Conservation (phyloP, 495 filamentous ascomycete species). For the Aspergillus homomorphus region DNA sequence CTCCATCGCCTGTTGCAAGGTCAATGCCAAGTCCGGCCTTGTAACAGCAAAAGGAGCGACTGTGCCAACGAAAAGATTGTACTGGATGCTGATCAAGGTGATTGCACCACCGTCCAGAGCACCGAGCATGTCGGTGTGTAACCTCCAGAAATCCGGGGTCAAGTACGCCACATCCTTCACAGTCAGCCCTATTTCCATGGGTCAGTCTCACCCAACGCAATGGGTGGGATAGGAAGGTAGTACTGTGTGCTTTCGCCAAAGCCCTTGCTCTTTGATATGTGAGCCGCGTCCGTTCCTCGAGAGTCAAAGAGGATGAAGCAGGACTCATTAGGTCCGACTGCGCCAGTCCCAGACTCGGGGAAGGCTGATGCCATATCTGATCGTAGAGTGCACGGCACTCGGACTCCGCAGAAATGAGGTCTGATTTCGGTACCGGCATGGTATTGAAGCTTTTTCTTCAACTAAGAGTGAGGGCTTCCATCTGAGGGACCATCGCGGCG, state of each 20-base stretch:
- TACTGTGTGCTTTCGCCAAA: conserved; percentile 19
- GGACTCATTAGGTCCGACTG: conserved; percentile 18
- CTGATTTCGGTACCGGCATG: too few species aligned
- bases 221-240: background rate
- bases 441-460: too few species aligned
- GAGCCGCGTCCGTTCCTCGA: conserved; percentile 15
- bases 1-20: conserved; percentile 26
- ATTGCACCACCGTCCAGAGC: conserved; percentile 17
- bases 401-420: too few species aligned
- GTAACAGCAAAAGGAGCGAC: conserved; percentile 26
- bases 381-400: conserved; percentile 9
- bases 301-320: conserved; percentile 3
- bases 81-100: conserved; percentile 32
- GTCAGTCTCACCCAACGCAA: too few species aligned
- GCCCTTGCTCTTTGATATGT: conserved; percentile 21
- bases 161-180: background rate
- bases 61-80: conserved; percentile 37
- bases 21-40: conserved; percentile 25
- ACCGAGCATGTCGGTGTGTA: conserved; percentile 17
- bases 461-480: too few species aligned
- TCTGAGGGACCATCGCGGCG: too few species aligned
- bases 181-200: too few species aligned
- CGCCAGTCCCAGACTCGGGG: conserved; percentile 17
- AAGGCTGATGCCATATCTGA: background rate
- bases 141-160: conserved; percentile 17